phyloP scores from a whole-genome alignment of 345 rosid genomes.

The Populus simonii region DNA sequence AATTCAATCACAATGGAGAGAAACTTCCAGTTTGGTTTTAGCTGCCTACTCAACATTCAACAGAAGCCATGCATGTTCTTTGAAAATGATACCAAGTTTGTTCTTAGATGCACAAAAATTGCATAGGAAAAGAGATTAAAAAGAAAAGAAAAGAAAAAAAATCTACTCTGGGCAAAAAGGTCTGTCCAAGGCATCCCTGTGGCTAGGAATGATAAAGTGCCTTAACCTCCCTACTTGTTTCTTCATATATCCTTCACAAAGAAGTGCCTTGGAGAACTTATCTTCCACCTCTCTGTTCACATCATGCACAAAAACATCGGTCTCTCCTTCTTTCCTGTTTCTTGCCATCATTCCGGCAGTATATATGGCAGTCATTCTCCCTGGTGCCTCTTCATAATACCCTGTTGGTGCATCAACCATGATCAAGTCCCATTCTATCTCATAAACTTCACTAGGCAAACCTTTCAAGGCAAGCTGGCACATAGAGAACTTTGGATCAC shows the following conservation, averaged over 20 bases:
- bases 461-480: constrained; percentile 85
- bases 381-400: constrained; percentile 74
- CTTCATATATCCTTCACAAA: constrained; percentile 71
- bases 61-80: neutral
- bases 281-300: constrained; percentile 75
- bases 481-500: constrained; percentile 67
- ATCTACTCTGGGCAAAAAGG: constrained; percentile 63
- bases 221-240: constrained; percentile 75
- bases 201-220: constrained; percentile 83
- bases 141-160: neutral
- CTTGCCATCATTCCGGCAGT: constrained; percentile 92
- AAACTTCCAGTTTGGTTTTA: neutral
- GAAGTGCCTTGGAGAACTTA: constrained; percentile 62
- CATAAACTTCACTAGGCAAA: constrained; percentile 70
- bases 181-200: constrained; percentile 39
- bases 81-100: neutral
- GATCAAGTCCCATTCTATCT: constrained; percentile 69
- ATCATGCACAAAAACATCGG: constrained; percentile 84
- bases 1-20: neutral
- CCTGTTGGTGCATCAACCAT: constrained; percentile 94
- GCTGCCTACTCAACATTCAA: neutral
- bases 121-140: neutral
- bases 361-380: constrained; percentile 83
- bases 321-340: constrained; percentile 63
- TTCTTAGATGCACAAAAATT: neutral